These are phyloP conservation scores for Talaromyces stipitatus DNA, from an alignment of 495 filamentous ascomycete genomes.

Conservation along the genomic window DNA sequence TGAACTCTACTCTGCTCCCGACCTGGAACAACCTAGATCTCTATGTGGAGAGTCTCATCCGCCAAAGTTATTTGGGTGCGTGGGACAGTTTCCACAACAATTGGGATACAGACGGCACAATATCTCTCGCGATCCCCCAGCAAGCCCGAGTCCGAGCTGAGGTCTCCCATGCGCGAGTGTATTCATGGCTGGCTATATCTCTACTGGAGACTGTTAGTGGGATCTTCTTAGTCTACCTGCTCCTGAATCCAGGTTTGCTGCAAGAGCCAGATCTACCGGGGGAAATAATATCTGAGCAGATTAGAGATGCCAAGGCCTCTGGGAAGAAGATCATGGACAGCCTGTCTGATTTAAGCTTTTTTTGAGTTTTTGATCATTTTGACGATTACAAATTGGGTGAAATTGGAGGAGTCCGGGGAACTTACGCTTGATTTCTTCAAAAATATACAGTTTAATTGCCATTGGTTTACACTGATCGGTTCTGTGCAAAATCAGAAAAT, in stretches of 20 bases:
- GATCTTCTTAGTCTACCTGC: neutral
- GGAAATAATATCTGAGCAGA: neutral
- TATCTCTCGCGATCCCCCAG: conserved; percentile 1
- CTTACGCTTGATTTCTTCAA: no score
- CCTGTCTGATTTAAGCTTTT: conserved; percentile 5
- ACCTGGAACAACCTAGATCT: conserved; percentile 9
- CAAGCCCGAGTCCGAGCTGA: neutral
- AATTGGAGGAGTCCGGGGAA: no score
- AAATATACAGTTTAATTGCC: no score
- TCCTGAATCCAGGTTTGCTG: conserved; percentile 1
- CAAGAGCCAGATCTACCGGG: conserved; percentile 4
- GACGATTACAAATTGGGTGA: no score
- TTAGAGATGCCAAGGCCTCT: neutral
- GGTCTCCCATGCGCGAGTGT: conserved; percentile 2
- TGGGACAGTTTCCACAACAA: conserved; percentile 10
- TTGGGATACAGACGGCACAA: conserved; percentile 3
- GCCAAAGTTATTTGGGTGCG: conserved; percentile 8
- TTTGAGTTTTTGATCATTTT: conserved; percentile 3
- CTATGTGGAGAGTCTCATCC: conserved; percentile 10
- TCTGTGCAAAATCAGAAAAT: no score
- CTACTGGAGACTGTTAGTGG: conserved; percentile 5
- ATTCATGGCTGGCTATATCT: conserved; percentile 5
- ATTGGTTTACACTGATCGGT: no score
- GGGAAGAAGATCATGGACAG: conserved; percentile 1
- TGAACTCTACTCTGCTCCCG: conserved; percentile 9